phyloP scores from a whole-genome alignment of 176 grass and related monocot genomes.

The Lolium rigidum region DNA sequence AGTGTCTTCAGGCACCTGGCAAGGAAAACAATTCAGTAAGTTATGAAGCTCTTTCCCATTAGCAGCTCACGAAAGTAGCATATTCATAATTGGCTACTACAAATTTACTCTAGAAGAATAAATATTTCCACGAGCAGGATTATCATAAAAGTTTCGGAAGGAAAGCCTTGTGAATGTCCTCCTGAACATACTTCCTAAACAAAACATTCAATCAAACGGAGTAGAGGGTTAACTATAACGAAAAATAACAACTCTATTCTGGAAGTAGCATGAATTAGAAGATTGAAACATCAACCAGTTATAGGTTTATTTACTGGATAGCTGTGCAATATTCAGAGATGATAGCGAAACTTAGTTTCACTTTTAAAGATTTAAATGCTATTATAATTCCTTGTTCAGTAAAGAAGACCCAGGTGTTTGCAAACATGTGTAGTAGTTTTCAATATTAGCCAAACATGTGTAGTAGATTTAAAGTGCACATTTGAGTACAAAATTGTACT shows the following conservation, averaged over 20 bases:
- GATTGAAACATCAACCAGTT: too few relatives aligned
- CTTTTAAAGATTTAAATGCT: too few relatives aligned
- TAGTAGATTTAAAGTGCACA: neutral
- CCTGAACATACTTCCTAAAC: neutral
- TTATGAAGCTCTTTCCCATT: slow-evolving; percentile 6
- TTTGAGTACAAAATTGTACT: neutral
- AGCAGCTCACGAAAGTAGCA: neutral
- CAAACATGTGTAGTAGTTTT: too few relatives aligned
- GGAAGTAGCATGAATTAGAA: neutral
- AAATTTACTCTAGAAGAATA: slow-evolving; percentile 7
- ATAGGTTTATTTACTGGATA: too few relatives aligned
- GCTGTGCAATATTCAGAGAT: too few relatives aligned
- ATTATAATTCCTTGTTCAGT: too few relatives aligned
- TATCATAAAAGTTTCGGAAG: slow-evolving; percentile 7
- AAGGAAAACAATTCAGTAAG: slow-evolving; percentile 8
- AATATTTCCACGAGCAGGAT: neutral
- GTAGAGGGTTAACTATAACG: neutral
- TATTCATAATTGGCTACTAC: too few relatives aligned
- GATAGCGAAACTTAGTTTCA: too few relatives aligned
- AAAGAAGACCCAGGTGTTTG: neutral
- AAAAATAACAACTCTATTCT: neutral
- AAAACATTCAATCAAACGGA: neutral
- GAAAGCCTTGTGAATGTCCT: neutral
- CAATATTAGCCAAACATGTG: too few relatives aligned
- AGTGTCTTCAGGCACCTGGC: slow-evolving; percentile 55